A percentile compares a stretch with the other conserved stretches of the same genome.
Conservation (phyloP, 108 stramenopile genomes). For the Aurantiochytrium sp. region DNA sequence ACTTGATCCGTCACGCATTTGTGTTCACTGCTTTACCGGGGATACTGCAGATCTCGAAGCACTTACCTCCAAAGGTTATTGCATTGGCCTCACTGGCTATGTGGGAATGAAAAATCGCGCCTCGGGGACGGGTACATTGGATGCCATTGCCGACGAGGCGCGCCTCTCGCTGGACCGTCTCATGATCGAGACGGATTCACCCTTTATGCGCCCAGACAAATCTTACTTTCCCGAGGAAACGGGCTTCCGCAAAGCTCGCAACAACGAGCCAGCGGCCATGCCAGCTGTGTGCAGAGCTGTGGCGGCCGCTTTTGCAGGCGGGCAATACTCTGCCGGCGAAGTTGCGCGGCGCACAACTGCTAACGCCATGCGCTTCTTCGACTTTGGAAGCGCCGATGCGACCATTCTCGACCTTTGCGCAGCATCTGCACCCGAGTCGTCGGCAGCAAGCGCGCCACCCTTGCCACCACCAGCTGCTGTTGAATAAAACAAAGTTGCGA, state of each 20-base stretch:
- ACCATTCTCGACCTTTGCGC: not conserved
- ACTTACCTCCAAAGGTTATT: not conserved
- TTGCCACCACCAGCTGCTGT: too few relatives aligned
- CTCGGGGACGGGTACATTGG: not conserved
- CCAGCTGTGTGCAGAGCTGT: not conserved
- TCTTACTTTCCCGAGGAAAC: not conserved
- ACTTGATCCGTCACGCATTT: not conserved
- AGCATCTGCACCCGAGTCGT: too few relatives aligned
- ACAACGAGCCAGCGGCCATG: conserved; percentile 10
- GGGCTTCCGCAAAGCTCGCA: not conserved
- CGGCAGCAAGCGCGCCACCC: too few relatives aligned
- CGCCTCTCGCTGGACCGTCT: not conserved
- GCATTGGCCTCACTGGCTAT: conserved; percentile 17
- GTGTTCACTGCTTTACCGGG: conserved; percentile 27
- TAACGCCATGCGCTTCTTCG: not conserved
- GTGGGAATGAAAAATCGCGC: conserved; percentile 12
- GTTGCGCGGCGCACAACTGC: conserved; percentile 6
- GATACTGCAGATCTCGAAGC: not conserved
- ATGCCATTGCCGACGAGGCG: not conserved
- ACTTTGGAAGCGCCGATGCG: not conserved
- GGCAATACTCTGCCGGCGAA: not conserved
- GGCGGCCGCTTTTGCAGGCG: not conserved
- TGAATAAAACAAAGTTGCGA: too few relatives aligned
- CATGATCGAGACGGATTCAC: conserved; percentile 25
- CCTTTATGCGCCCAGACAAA: conserved; percentile 23